These are phyloP conservation scores for Aphanocladium album DNA, from an alignment of 2,329 filamentous ascomycete genomes.

Conservation along the genomic window DNA sequence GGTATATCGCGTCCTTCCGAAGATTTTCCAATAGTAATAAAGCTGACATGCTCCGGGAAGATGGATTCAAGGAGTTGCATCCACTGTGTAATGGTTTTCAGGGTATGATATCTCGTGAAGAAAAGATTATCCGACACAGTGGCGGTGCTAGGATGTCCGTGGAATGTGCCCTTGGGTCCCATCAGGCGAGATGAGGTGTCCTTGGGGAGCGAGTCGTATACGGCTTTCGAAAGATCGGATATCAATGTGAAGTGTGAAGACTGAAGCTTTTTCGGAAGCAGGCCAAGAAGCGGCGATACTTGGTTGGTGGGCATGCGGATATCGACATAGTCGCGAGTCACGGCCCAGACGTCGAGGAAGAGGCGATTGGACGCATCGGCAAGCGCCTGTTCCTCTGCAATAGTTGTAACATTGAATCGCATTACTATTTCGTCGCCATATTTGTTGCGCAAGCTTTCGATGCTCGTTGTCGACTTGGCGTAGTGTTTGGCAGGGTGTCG, in stretches of 20 bases:
- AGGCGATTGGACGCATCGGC: conserved; percentile 69
- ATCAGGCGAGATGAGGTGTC: conserved; percentile 16
- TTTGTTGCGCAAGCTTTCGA: conserved; percentile 33
- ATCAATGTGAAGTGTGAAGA: conserved; percentile 70
- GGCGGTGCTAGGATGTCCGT: conserved; percentile 25
- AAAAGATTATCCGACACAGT: conserved; percentile 66
- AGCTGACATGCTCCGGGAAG: conserved; percentile 74
- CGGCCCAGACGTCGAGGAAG: conserved; percentile 88
- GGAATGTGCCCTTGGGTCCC: conserved; percentile 24
- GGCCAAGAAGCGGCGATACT: conserved; percentile 69
- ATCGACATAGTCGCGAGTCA: conserved; percentile 76
- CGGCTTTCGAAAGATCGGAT: conserved; percentile 70
- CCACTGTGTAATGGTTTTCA: conserved; percentile 81
- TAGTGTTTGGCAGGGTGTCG: conserved; percentile 31
- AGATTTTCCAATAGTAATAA: conserved; percentile 74
- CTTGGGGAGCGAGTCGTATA: conserved; percentile 50
- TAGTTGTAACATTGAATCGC: conserved; percentile 72
- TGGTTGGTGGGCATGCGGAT: conserved; percentile 72
- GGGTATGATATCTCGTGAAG: conserved; percentile 87
- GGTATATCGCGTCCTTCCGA: conserved; percentile 84
- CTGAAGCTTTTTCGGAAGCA: conserved; percentile 71
- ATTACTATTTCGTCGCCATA: conserved; percentile 84
- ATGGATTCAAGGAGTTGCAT: conserved; percentile 85
- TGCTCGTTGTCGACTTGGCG: conserved; percentile 18
- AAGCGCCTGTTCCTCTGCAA: conserved; percentile 64